These are phyloP conservation scores for Tephrocybe sp. DNA, from an alignment of 768 basidiomycete genomes.

Conservation along the genomic window DNA sequence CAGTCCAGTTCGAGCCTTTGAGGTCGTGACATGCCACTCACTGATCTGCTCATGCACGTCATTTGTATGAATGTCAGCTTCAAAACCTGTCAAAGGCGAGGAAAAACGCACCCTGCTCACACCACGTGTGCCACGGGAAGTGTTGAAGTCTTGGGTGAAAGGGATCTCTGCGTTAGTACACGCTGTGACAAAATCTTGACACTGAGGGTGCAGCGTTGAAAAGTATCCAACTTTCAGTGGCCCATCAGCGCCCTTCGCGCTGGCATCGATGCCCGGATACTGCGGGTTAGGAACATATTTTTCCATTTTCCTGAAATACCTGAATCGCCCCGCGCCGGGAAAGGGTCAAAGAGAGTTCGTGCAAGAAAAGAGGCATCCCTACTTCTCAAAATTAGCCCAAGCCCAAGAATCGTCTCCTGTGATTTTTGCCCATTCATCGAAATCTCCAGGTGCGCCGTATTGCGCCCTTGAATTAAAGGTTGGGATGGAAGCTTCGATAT, in stretches of 20 bases:
- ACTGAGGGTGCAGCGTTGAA: constrained; percentile 34
- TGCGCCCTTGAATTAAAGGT: constrained; percentile 44
- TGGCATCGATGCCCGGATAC: constrained; percentile 46
- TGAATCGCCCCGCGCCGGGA: constrained; percentile 2
- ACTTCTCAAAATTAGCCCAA: constrained; percentile 56
- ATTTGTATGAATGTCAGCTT: too few relatives aligned
- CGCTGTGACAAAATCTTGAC: constrained; percentile 50
- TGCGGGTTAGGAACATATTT: constrained; percentile 45
- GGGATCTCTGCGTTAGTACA: constrained; percentile 53
- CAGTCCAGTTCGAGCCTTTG: too few relatives aligned
- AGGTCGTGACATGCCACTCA: too few relatives aligned
- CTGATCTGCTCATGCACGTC: constrained; percentile 24
- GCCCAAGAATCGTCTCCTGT: constrained; percentile 58
- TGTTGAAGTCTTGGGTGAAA: constrained; percentile 56
- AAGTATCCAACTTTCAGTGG: constrained; percentile 56
- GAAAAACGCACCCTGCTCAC: constrained; percentile 50
- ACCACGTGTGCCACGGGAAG: constrained; percentile 51
- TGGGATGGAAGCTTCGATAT: background rate
- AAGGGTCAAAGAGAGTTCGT: background rate
- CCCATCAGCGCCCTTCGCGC: constrained; percentile 46
- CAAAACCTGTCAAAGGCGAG: background rate
- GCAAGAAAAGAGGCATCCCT: constrained; percentile 3
- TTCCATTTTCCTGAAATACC: constrained; percentile 71
- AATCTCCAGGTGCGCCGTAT: constrained; percentile 66
- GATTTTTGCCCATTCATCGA: constrained; percentile 62